Percentiles rank a stretch among this genome's conserved stretches.
phyloP scores from a whole-genome alignment of 805 yeast species.

The Kodamaea neixiangensis region DNA sequence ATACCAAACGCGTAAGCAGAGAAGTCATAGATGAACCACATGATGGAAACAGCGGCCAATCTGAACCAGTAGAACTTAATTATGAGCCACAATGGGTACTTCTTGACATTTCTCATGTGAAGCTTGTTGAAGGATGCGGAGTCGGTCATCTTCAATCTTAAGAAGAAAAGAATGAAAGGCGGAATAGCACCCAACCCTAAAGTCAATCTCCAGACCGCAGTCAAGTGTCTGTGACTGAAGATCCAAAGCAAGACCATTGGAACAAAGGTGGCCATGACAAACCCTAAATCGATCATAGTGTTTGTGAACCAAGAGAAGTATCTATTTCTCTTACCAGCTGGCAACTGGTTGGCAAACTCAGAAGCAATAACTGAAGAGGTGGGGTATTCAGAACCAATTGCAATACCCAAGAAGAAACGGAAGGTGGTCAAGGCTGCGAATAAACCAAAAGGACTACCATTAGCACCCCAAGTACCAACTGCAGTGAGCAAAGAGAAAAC shows the following conservation, averaged over 20 bases:
- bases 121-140: conserved; percentile 68
- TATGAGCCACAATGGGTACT: conserved; percentile 65
- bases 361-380: conserved; percentile 91
- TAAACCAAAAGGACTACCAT: conserved; percentile 68
- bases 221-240: conserved; percentile 65
- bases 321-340: conserved; percentile 80
- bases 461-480: conserved; percentile 74
- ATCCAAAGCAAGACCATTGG: conserved; percentile 86
- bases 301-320: conserved; percentile 88
- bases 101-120: conserved; percentile 58
- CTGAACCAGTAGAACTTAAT: conserved; percentile 84
- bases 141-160: conserved; percentile 75
- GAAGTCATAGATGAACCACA: conserved; percentile 92
- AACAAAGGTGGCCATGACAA: conserved; percentile 78
- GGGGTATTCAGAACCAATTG: conserved; percentile 93
- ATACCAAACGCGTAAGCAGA: conserved; percentile 84
- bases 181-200: conserved; percentile 88
- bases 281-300: conserved; percentile 83
- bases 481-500: conserved; percentile 66
- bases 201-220: conserved; percentile 87
- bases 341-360: conserved; percentile 76
- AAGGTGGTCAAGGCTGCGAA: conserved; percentile 80
- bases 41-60: conserved; percentile 61
- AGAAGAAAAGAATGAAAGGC: conserved; percentile 71
- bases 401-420: conserved; percentile 84